A percentile compares a stretch with the other conserved stretches of the same genome.
These are phyloP conservation scores for Clathrus columnatus DNA, from an alignment of 768 basidiomycete species.

Conservation along the genomic window DNA sequence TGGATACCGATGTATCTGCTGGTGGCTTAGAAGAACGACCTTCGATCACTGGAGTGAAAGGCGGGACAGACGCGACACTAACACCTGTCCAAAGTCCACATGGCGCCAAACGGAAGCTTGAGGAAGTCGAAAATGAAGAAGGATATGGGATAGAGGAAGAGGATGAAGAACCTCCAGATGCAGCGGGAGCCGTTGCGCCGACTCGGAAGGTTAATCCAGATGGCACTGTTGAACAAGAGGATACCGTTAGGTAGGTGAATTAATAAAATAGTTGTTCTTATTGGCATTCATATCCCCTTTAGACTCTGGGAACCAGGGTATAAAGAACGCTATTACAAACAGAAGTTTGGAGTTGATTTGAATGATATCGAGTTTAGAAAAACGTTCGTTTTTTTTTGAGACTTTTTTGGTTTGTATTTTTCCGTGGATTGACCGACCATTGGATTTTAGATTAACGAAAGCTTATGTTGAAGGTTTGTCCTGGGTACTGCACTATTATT, in stretches of 20 bases:
- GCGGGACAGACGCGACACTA: conserved; percentile 25
- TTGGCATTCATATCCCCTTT: conserved; percentile 11
- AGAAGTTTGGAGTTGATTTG: conserved; percentile 78
- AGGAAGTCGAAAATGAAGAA: conserved; percentile 20
- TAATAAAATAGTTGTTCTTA: conserved; percentile 11
- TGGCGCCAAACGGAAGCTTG: conserved; percentile 1
- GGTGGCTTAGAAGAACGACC: conserved; percentile 14
- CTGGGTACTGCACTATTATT: conserved; percentile 97
- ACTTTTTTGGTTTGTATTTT: conserved; percentile 9
- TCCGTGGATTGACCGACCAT: not conserved
- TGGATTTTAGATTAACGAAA: conserved; percentile 54
- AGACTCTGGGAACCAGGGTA: conserved; percentile 97
- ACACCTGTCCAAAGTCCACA: not conserved
- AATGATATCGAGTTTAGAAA: conserved; percentile 66
- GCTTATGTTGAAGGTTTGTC: conserved; percentile 89
- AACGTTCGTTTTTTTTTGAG: conserved; percentile 37
- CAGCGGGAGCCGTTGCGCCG: conserved; percentile 29
- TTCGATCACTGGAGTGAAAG: conserved; percentile 30
- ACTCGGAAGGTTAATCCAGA: conserved; percentile 78
- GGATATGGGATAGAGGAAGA: conserved; percentile 30
- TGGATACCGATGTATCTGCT: conserved; percentile 5
- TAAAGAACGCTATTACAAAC: conserved; percentile 86
- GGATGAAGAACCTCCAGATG: conserved; percentile 24
- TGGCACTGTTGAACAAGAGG: conserved; percentile 90
- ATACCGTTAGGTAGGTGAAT: conserved; percentile 82